Base-by-base conservation (phyloP, 2,329 filamentous ascomycete species). In the Claviceps maximensis region DNA sequence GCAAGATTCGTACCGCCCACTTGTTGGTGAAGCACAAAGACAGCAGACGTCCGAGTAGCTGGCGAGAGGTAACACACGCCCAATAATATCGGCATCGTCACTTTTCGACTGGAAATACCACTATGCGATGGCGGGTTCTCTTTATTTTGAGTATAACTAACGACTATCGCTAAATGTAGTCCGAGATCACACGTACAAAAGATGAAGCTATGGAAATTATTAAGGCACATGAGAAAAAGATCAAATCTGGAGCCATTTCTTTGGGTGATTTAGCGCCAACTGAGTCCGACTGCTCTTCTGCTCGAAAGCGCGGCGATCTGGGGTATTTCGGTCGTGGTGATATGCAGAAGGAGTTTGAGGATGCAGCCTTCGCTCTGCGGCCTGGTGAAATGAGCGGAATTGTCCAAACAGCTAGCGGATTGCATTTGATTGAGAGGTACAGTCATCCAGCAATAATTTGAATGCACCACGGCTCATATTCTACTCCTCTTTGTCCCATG, bases 331-430 rank as follows among this genome's bases (percentile, higher is more conserved):
- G 89, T 53, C 83, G 79, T 62, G 89, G 89, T 29, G 91, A 97
- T 64, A 98, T 98, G 93, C 93, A 98, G 69, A 91, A 90, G 74
- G 91, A 96, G 71, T 98, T 98, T 65, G 93, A 98, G 72, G 89
- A 96, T 53, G 90, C 90, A 4, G 86, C 93, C 1, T 98, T 98
- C 71, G 84, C 79, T n/a, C 76, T 98, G 53, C 79, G 90, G 69
- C 84, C 85, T 2, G 90, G 89, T 36, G 81, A 96, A 70, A 82
- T 97, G 64, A 96, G 90, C 70, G 76, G 79, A 47, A 77, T 96
- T 40, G 86, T 97, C 13, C 87, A 95, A 70, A 96, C 93, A 41
- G 90, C 89, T 49, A 96, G 90, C 51, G 93, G 93, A 1, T 75
- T 97, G 64, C 93, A 98, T 73, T 75, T 98, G 71, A 98, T 98